Evolutionary conservation across 1,284 basidiomycete species (phyloP).

Genomic region (Ganoderma sp.): DNA sequence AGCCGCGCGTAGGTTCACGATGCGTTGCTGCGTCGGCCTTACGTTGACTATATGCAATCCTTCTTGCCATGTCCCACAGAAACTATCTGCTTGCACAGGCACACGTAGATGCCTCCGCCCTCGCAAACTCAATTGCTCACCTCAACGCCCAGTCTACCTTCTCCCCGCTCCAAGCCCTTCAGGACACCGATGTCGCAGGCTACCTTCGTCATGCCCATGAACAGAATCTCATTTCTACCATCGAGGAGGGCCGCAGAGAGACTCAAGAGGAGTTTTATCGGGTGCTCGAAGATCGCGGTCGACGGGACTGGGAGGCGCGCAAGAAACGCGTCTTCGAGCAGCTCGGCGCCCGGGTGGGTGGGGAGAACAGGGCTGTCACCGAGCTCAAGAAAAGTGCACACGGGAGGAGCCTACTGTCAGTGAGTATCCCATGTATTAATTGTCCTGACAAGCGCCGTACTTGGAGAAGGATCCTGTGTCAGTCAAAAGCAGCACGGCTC

Average conservation of each 20-base stretch:
- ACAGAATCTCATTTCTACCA: constrained; percentile 91
- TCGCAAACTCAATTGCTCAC: constrained; percentile 81
- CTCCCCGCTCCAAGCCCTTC: constrained; percentile 85
- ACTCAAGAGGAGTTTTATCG: constrained; percentile 88
- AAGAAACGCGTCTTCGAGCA: constrained; percentile 92
- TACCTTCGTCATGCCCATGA: constrained; percentile 92
- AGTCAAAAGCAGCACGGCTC: background rate
- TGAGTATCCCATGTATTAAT: constrained; percentile 41
- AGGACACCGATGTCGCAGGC: constrained; percentile 89
- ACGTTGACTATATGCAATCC: background rate
- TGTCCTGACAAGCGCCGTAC: background rate
- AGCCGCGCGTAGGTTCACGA: constrained; percentile 70
- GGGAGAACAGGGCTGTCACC: constrained; percentile 56
- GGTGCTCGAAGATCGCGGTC: constrained; percentile 76
- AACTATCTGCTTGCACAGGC: constrained; percentile 89
- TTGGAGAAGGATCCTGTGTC: background rate
- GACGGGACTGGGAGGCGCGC: constrained; percentile 88
- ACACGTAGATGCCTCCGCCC: constrained; percentile 84
- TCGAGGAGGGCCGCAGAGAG: constrained; percentile 87
- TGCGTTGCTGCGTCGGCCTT: constrained; percentile 6
- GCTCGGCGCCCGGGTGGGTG: constrained; percentile 69
- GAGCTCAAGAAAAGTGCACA: constrained; percentile 68
- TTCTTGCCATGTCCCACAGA: constrained; percentile 43
- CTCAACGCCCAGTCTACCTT: constrained; percentile 87
- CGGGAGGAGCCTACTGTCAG: constrained; percentile 59